phyloP scores from a whole-genome alignment of 495 filamentous ascomycete genomes.

The Penicillium lagena region DNA sequence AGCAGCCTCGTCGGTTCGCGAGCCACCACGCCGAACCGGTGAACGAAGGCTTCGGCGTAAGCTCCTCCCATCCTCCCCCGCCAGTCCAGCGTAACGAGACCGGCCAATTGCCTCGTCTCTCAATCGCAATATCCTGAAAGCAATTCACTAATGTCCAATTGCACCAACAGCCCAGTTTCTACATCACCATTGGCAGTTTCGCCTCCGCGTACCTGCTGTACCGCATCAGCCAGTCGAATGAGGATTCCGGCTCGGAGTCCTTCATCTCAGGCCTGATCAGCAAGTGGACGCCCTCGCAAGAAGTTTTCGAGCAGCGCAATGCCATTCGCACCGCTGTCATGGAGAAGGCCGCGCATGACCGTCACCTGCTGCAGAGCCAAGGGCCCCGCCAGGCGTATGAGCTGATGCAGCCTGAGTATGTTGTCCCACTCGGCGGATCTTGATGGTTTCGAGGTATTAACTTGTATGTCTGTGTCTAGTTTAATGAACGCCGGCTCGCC shows the following conservation, averaged over 20 bases:
- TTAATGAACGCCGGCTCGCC: conserved; percentile 52
- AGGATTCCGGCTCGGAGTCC: conserved; percentile 44
- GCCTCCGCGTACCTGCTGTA: conserved; percentile 54
- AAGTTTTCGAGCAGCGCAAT: conserved; percentile 54
- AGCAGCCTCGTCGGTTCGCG: conserved; percentile 40
- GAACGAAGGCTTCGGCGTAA: conserved; percentile 60
- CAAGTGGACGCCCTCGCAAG: conserved; percentile 40
- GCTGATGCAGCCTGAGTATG: conserved; percentile 67
- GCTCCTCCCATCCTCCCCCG: conserved; percentile 24
- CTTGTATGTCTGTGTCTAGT: background rate
- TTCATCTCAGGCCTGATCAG: conserved; percentile 52
- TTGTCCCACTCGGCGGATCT: conserved; percentile 5
- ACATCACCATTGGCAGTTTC: conserved; percentile 52
- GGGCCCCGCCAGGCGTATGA: conserved; percentile 37
- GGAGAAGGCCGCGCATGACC: conserved; percentile 64
- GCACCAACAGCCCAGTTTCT: conserved; percentile 55
- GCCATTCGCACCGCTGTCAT: conserved; percentile 55
- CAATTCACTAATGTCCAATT: background rate
- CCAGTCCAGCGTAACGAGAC: background rate
- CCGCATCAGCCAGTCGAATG: conserved; percentile 32
- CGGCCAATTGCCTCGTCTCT: conserved; percentile 2
- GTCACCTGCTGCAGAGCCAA: conserved; percentile 57
- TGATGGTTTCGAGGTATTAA: background rate
- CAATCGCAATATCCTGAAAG: background rate
- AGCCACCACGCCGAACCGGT: conserved; percentile 45